Base-by-base conservation (phyloP, 306 rosid genomes). In the Rubus parviflorus region DNA sequence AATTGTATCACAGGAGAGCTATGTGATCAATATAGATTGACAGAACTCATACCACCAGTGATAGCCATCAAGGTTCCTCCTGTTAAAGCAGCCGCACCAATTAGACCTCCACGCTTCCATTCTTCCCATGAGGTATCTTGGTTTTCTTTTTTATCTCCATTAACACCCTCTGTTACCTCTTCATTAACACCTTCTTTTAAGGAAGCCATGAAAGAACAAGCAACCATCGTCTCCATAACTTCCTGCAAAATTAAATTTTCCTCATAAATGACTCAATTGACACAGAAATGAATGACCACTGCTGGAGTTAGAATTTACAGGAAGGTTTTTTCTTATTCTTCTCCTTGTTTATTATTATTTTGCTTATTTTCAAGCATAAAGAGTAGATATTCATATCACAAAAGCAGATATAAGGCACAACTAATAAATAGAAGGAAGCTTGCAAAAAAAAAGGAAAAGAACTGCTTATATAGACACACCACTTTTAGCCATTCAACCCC, bases 61-160 rank as follows among this genome's bases (percentile, higher is more conserved):
- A 81, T 61, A 43, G 77, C 77, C 80, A 81, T 68, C 68, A 81
- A 41, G 6, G 84, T 51, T 65, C 76, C 83, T 48, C 79, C 80
- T 37, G 80, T 75, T 60, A 80, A 69, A 80, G 76, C 80, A 48
- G 80, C 80, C 22, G 83, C 83, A 68, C 83, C 80, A 48, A 80
- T 80, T 41, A 68, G 38, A 68, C 84, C 48, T 60, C 83, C 67
- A 51, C 77, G 52, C 76, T 68, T 81, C 80, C 58, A 54, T 41
- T 63, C 45, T 40, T 81, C 80, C 76, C 57, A 60, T 20, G 62
- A 58, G 40, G 15, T n/a, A 40, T 69, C 80, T 13, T 68, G 35
- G 8, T 54, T 48, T 38, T 70, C 43, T 19, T 52, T 47, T 46
- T 70, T 70, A 35, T 47, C 64, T 54, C 53, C 77, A 41, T 22